These are phyloP conservation scores for Amanita brunnescens DNA, from an alignment of 768 basidiomycete species.

Conservation along the genomic window DNA sequence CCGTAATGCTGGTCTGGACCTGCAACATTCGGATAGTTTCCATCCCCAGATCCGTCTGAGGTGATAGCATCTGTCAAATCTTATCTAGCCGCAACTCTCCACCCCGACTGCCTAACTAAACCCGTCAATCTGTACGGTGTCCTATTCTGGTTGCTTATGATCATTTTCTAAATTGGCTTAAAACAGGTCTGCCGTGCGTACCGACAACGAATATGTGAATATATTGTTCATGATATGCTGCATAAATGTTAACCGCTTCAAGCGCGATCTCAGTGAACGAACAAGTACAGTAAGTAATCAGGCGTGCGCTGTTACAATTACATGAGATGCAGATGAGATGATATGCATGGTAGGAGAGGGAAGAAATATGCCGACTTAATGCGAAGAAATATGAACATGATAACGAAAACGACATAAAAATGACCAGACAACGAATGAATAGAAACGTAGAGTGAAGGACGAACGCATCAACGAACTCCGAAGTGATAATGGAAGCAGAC, in stretches of 20 bases:
- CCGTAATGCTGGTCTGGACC: neutral
- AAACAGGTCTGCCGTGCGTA: neutral
- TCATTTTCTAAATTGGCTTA: neutral
- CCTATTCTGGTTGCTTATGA: neutral
- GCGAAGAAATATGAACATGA: neutral
- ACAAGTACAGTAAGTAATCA: constrained; percentile 4
- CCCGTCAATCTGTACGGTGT: too few species aligned
- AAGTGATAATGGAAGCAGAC: neutral
- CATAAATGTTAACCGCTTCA: neutral
- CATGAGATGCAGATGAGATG: neutral
- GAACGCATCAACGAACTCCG: neutral
- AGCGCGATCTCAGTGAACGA: neutral
- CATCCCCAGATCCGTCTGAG: neutral
- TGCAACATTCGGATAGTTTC: neutral
- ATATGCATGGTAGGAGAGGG: constrained; percentile 1
- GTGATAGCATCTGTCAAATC: neutral
- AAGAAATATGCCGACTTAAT: neutral
- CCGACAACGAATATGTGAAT: neutral
- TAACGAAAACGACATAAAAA: neutral
- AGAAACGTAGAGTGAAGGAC: neutral
- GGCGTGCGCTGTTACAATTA: neutral
- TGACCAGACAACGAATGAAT: neutral
- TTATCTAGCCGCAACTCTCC: neutral
- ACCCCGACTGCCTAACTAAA: neutral
- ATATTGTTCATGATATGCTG: neutral